Conservation (phyloP, 805 yeast genomes). For the Metschnikowia henanensis region DNA sequence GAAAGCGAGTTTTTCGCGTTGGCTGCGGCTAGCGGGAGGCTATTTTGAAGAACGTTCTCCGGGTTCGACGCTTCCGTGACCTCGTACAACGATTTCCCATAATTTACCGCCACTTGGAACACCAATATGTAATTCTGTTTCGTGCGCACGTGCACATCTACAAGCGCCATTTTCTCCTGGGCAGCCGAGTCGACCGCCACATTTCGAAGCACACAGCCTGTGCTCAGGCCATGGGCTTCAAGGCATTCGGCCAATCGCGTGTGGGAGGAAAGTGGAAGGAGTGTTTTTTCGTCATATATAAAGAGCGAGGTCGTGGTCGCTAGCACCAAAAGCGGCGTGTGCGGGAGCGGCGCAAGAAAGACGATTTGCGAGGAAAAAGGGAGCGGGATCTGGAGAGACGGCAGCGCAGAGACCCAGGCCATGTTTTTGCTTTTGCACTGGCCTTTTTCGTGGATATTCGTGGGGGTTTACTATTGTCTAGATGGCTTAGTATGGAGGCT, state of each 20-base stretch:
- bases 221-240: constrained; percentile 13
- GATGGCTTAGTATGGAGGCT: too few species aligned
- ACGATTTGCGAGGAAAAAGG: constrained; percentile 13
- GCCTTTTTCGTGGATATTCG: too few species aligned
- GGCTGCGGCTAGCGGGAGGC: constrained; percentile 32
- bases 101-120: constrained; percentile 25
- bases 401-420: constrained; percentile 40
- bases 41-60: constrained; percentile 34
- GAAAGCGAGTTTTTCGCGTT: constrained; percentile 28
- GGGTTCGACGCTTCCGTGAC: constrained; percentile 23
- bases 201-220: constrained; percentile 27
- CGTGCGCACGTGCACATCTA: constrained; percentile 17
- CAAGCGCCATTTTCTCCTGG: constrained; percentile 21
- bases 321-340: constrained; percentile 17
- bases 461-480: too few species aligned
- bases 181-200: constrained; percentile 36
- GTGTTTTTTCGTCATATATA: constrained; percentile 11
- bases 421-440: constrained; percentile 13
- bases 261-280: constrained; percentile 19
- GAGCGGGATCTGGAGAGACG: constrained; percentile 29
- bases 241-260: constrained; percentile 15
- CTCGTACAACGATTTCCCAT: constrained; percentile 35
- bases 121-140: constrained; percentile 13
- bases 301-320: constrained; percentile 10
- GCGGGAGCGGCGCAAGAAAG: constrained; percentile 14